Conservation (phyloP, 2,329 filamentous ascomycete species). For the Cladosporium sp. region DNA sequence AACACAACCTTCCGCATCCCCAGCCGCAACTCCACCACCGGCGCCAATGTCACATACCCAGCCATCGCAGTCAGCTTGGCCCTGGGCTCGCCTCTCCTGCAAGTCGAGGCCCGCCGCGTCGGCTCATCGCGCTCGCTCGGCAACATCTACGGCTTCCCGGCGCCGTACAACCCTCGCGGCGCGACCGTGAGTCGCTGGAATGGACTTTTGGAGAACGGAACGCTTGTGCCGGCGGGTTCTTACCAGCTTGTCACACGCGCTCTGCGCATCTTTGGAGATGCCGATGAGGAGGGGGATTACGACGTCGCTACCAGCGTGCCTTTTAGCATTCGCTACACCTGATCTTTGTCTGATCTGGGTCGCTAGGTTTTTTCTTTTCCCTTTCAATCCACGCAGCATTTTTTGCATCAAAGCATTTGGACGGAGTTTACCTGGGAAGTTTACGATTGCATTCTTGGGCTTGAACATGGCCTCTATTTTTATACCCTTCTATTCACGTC, state of each 20-base stretch:
- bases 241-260: slow-evolving; percentile 28
- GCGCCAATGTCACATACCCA: slow-evolving; percentile 20
- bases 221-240: slow-evolving; percentile 24
- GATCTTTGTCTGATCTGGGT: neutral
- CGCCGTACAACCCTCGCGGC: slow-evolving; percentile 20
- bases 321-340: slow-evolving; percentile 19
- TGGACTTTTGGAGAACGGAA: slow-evolving; percentile 27
- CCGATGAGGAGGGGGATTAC: slow-evolving; percentile 23
- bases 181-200: slow-evolving; percentile 16
- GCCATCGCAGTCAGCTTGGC: slow-evolving; percentile 22
- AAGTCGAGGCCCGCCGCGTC: slow-evolving; percentile 14
- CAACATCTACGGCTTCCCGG: slow-evolving; percentile 17
- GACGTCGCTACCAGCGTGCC: slow-evolving; percentile 23
- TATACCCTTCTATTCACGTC: too few relatives aligned
- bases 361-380: neutral
- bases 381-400: neutral
- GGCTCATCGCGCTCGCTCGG: slow-evolving; percentile 14
- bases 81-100: slow-evolving; percentile 17
- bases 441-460: too few relatives aligned
- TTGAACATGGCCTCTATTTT: too few relatives aligned
- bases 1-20: slow-evolving; percentile 23
- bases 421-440: neutral
- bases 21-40: slow-evolving; percentile 17
- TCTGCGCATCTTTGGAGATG: slow-evolving; percentile 28
- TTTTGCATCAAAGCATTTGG: neutral